Evolutionary conservation across 2,329 filamentous ascomycete species (phyloP).

Genomic region (Aureobasidium sp.): DNA sequence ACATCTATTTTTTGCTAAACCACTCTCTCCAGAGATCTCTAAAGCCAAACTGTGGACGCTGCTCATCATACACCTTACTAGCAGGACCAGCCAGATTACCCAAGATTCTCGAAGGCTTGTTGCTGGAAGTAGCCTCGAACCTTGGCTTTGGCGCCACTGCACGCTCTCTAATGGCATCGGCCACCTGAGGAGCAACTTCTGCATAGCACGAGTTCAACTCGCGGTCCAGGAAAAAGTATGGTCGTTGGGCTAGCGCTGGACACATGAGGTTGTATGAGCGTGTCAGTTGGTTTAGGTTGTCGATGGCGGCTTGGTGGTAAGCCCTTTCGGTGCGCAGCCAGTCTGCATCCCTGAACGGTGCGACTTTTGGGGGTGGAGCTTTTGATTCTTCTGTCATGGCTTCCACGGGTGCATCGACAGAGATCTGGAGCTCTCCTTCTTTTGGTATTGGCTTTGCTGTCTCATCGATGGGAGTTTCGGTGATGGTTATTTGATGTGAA

Average conservation of each 20-base stretch:
- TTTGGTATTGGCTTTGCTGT: slow-evolving; percentile 19
- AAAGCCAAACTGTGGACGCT: slow-evolving; percentile 72
- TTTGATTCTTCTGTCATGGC: not conserved
- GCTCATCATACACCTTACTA: slow-evolving; percentile 65
- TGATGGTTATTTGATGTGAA: slow-evolving; percentile 1
- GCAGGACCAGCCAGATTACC: slow-evolving; percentile 52
- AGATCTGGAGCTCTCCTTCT: slow-evolving; percentile 18
- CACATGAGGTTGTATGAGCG: slow-evolving; percentile 94
- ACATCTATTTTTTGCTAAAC: slow-evolving; percentile 33
- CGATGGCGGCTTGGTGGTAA: slow-evolving; percentile 71
- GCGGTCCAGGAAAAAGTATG: slow-evolving; percentile 76
- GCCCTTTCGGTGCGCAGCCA: slow-evolving; percentile 68
- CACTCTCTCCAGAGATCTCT: slow-evolving; percentile 85
- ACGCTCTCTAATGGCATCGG: slow-evolving; percentile 64
- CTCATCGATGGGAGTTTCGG: not conserved
- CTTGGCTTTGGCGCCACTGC: slow-evolving; percentile 45
- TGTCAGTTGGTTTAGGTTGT: slow-evolving; percentile 70
- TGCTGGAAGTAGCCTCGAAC: slow-evolving; percentile 37
- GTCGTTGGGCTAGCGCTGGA: slow-evolving; percentile 84
- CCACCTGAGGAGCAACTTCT: slow-evolving; percentile 72
- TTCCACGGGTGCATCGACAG: slow-evolving; percentile 15
- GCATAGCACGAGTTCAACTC: slow-evolving; percentile 78
- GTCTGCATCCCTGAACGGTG: slow-evolving; percentile 65
- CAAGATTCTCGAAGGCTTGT: slow-evolving; percentile 49
- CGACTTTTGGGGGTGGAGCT: slow-evolving; percentile 19